Evolutionary conservation across 257 asterid genomes (phyloP).

Genomic region (Henckelia pumila): DNA sequence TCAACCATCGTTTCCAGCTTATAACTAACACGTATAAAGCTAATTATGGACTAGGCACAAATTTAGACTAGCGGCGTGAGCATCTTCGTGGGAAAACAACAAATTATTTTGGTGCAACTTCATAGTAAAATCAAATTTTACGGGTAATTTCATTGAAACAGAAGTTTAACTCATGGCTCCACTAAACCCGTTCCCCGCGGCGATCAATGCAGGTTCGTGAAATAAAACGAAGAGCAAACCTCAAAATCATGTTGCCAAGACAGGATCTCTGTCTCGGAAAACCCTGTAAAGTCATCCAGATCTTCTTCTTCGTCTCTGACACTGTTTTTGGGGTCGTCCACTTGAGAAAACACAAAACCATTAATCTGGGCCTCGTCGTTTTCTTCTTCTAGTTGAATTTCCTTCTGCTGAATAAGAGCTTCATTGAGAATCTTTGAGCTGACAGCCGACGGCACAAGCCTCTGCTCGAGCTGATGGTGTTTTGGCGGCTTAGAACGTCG

Average conservation of each 20-base stretch:
- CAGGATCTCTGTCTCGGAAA: constrained; percentile 67
- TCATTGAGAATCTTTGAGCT: constrained; percentile 79
- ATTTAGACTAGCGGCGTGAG: too few species aligned
- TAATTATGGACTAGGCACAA: too few species aligned
- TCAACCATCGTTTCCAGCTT: too few species aligned
- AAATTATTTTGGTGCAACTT: too few species aligned
- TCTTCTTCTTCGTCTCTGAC: constrained; percentile 54
- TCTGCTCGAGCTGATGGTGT: constrained; percentile 62
- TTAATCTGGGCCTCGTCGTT: constrained; percentile 25
- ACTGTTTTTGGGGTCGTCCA: constrained; percentile 30
- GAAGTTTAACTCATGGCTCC: not conserved
- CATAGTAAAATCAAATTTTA: not conserved
- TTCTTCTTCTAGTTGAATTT: constrained; percentile 72
- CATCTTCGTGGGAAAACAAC: too few species aligned
- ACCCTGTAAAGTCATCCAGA: constrained; percentile 64
- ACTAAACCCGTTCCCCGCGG: too few species aligned
- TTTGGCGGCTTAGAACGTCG: constrained; percentile 66
- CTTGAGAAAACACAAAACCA: constrained; percentile 31
- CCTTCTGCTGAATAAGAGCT: constrained; percentile 82
- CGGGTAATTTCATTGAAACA: not conserved
- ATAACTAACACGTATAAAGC: too few species aligned
- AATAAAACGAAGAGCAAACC: constrained; percentile 30
- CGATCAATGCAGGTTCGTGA: too few species aligned
- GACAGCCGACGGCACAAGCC: constrained; percentile 60
- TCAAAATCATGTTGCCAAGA: constrained; percentile 61